These are phyloP conservation scores for Lodderomyces pseudojiufengensis DNA, from an alignment of 1,139 yeast species.

Conservation along the genomic window DNA sequence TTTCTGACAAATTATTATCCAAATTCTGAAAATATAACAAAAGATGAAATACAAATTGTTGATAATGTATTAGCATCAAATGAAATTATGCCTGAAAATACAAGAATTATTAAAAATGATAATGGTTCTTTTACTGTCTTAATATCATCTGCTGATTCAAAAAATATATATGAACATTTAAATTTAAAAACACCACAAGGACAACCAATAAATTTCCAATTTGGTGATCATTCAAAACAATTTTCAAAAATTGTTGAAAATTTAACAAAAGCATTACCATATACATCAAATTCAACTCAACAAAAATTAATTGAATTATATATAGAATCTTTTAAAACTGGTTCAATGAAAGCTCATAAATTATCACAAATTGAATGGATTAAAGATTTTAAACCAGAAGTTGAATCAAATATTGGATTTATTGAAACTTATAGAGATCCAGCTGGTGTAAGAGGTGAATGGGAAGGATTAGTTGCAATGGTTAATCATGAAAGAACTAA, in stretches of 20 bases:
- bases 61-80: conserved; percentile 58
- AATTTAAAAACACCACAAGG: conserved; percentile 28
- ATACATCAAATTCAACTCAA: conserved; percentile 75
- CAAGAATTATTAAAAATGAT: conserved; percentile 57
- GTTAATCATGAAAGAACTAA: conserved; percentile 83
- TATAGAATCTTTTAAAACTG: conserved; percentile 69
- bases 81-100: conserved; percentile 79
- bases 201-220: conserved; percentile 44
- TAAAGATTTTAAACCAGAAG: conserved; percentile 76
- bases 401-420: conserved; percentile 85
- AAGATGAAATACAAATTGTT: conserved; percentile 61
- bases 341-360: conserved; percentile 82
- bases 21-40: conserved; percentile 46
- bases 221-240: conserved; percentile 75
- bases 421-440: conserved; percentile 93
- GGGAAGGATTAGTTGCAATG: conserved; percentile 93
- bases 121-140: conserved; percentile 47
- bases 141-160: conserved; percentile 55
- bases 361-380: conserved; percentile 86
- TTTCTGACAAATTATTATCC: conserved; percentile 73
- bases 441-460: conserved; percentile 87
- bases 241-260: conserved; percentile 56
- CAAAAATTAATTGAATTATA: conserved; percentile 60
- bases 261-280: conserved; percentile 53
- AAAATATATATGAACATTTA: conserved; percentile 23